phyloP scores from a whole-genome alignment of 257 asterid species.

The Solanum rostratum region DNA sequence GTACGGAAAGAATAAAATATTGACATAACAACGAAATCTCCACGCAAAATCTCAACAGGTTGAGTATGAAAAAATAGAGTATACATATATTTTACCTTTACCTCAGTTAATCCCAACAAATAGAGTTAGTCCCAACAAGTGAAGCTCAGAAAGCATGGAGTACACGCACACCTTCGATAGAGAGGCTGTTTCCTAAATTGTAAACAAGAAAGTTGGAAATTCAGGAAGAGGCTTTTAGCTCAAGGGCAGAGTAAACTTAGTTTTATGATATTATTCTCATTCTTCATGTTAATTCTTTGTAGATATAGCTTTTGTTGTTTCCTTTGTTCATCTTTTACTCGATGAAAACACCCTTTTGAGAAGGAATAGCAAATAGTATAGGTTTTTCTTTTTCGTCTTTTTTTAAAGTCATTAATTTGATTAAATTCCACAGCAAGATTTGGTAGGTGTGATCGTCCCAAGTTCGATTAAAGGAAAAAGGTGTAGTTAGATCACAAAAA shows the following conservation, averaged over 20 bases:
- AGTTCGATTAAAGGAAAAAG: neutral
- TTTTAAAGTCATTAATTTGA: neutral
- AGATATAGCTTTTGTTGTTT: neutral
- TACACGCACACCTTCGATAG: neutral
- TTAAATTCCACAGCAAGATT: neutral
- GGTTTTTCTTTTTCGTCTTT: neutral
- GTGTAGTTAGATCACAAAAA: neutral
- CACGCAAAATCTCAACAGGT: too few relatives aligned
- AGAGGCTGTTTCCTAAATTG: neutral
- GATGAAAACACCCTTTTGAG: neutral
- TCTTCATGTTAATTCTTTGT: neutral
- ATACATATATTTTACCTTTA: neutral
- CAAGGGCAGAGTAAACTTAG: neutral
- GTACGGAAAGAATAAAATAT: too few relatives aligned
- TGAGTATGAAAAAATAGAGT: neutral
- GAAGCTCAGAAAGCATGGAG: neutral
- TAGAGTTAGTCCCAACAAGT: neutral
- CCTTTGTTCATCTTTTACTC: neutral
- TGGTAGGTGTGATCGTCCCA: neutral
- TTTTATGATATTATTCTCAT: neutral
- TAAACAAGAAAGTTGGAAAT: neutral
- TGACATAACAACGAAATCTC: too few relatives aligned
- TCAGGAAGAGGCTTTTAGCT: neutral
- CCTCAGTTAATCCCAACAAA: neutral
- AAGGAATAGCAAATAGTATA: neutral